Evolutionary conservation across 1,284 basidiomycete species (phyloP).

Genomic region (Fomitopsis schrenkii): DNA sequence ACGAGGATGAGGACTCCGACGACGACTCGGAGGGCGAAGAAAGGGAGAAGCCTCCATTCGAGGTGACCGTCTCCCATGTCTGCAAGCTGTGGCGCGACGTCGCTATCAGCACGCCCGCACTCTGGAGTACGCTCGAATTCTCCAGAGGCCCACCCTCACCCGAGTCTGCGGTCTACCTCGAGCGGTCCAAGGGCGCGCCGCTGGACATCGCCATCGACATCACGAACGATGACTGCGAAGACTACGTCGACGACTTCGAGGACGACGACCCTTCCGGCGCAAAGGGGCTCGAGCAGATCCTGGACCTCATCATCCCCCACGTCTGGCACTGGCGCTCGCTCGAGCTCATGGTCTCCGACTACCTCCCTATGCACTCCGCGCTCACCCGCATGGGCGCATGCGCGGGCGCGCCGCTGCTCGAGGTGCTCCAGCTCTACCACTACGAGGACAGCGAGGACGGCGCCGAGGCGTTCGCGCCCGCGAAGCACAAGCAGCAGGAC

Average conservation of each 20-base stretch:
- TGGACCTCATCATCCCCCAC: slow-evolving; percentile 43
- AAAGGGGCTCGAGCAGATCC: slow-evolving; percentile 36
- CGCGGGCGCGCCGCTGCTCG: slow-evolving; percentile 46
- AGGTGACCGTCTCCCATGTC: slow-evolving; percentile 41
- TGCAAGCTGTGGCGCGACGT: slow-evolving; percentile 34
- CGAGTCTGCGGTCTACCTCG: slow-evolving; percentile 41
- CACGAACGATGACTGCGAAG: slow-evolving; percentile 4
- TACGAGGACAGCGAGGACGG: slow-evolving; percentile 48
- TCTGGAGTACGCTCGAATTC: slow-evolving; percentile 41
- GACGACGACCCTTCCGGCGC: slow-evolving; percentile 47
- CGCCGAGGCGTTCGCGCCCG: slow-evolving; percentile 43
- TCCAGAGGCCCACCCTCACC: slow-evolving; percentile 36
- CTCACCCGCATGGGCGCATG: slow-evolving; percentile 43
- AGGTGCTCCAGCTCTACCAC: slow-evolving; percentile 59
- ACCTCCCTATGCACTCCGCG: slow-evolving; percentile 48
- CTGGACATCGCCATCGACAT: slow-evolving; percentile 30
- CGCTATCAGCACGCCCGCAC: slow-evolving; percentile 28
- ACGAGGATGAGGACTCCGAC: slow-evolving; percentile 17
- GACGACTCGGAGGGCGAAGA: slow-evolving; percentile 22
- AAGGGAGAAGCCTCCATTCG: slow-evolving; percentile 28
- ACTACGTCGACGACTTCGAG: slow-evolving; percentile 35
- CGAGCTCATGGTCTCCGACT: slow-evolving; percentile 52
- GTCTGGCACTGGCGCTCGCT: slow-evolving; percentile 50
- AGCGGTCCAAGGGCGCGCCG: slow-evolving; percentile 32
- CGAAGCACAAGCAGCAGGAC: slow-evolving; percentile 33